phyloP scores from a whole-genome alignment of 2,329 filamentous ascomycete species.

The Blumeria graminis region DNA sequence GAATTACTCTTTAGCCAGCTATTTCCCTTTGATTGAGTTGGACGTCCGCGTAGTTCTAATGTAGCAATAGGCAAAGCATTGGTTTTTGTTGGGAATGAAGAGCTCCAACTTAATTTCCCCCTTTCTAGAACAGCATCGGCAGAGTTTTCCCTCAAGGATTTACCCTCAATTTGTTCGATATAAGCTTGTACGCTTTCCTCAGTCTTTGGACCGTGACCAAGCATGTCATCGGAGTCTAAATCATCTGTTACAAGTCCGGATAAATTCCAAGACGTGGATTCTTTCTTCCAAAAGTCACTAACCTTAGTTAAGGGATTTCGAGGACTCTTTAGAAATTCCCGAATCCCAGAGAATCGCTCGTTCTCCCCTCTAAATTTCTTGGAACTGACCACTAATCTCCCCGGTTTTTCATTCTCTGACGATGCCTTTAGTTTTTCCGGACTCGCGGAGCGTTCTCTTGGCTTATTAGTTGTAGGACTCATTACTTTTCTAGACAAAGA shows the following conservation, averaged over 20 bases:
- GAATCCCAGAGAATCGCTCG: constrained; percentile 26
- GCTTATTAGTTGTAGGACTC: not conserved
- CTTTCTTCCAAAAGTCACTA: constrained; percentile 33
- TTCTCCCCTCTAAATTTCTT: constrained; percentile 21
- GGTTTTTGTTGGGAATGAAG: constrained; percentile 17
- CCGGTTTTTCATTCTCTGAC: not conserved
- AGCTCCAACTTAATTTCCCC: constrained; percentile 17
- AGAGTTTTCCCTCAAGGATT: constrained; percentile 20
- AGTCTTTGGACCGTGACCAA: not conserved
- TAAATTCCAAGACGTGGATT: constrained; percentile 20
- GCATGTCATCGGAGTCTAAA: constrained; percentile 20
- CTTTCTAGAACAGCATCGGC: constrained; percentile 1
- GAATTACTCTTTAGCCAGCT: not conserved
- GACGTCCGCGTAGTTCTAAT: too few relatives aligned
- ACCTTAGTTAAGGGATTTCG: constrained; percentile 38
- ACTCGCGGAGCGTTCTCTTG: not conserved
- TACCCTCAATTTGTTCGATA: constrained; percentile 16
- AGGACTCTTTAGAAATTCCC: constrained; percentile 55
- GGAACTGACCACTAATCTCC: constrained; percentile 22
- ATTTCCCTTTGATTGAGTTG: not conserved
- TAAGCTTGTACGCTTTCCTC: constrained; percentile 13
- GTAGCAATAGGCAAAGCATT: constrained; percentile 15
- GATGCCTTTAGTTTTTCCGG: constrained; percentile 19
- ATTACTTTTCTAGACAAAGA: not conserved
- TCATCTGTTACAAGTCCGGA: constrained; percentile 22